Conservation (phyloP, 1,284 basidiomycete genomes). For the Ceratobasidium sp. region DNA sequence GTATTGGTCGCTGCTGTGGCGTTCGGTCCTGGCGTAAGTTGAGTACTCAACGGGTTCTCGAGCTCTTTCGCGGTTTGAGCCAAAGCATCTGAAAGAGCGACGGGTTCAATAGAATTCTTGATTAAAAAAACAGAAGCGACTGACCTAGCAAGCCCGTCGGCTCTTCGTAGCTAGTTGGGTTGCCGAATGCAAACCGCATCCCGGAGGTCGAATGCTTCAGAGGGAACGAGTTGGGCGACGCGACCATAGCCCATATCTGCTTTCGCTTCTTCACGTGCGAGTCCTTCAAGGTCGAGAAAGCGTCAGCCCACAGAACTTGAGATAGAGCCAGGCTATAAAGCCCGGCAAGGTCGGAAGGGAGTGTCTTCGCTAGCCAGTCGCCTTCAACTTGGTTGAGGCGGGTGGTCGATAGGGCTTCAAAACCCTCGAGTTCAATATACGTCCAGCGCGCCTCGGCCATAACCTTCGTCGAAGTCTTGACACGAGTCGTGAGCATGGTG, state of each 20-base stretch:
- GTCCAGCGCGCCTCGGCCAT: neutral
- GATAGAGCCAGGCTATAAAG: neutral
- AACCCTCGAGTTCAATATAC: neutral
- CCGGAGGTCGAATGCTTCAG: neutral
- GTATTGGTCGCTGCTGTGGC: neutral
- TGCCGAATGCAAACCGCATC: neutral
- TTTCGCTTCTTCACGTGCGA: neutral
- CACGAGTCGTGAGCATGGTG: neutral
- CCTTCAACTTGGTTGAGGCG: neutral
- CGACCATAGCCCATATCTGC: neutral
- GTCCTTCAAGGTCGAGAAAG: neutral
- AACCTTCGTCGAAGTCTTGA: neutral
- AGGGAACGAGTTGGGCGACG: neutral
- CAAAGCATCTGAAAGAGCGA: neutral
- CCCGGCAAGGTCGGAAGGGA: neutral
- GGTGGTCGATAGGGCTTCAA: neutral
- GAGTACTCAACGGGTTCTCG: neutral
- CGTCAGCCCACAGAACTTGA: neutral
- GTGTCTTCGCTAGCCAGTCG: neutral
- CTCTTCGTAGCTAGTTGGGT: neutral
- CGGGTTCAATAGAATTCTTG: neutral
- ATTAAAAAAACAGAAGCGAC: neutral
- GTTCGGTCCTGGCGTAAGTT: neutral
- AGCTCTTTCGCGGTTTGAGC: neutral
- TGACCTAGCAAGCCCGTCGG: neutral